A percentile compares a stretch with the other conserved stretches of the same genome.
Conservation (phyloP, 352 stramenopile species). For the Globisporangium iwayamae region DNA sequence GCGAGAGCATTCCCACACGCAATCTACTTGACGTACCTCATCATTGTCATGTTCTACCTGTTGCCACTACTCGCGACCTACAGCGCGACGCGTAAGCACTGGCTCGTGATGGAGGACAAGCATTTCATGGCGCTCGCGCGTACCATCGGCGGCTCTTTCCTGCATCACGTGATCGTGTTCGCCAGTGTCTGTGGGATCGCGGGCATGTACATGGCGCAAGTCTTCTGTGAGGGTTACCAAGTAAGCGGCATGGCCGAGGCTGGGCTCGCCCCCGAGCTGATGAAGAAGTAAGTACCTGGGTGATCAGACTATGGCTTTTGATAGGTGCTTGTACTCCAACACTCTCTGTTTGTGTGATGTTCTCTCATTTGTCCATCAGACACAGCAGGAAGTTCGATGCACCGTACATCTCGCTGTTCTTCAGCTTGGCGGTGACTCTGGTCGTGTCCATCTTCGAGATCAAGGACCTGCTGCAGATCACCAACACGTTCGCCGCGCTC, state of each 20-base stretch:
- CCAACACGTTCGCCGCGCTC: conserved; percentile 82
- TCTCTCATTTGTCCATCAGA: conserved; percentile 21
- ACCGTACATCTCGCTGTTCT: conserved; percentile 26
- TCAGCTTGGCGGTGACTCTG: conserved; percentile 26
- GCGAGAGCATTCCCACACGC: conserved; percentile 35
- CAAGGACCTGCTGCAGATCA: conserved; percentile 51
- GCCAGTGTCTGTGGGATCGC: conserved; percentile 71
- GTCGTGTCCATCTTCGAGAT: conserved; percentile 31
- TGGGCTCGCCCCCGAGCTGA: conserved; percentile 62
- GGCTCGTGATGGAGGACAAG: conserved; percentile 72
- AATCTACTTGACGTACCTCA: conserved; percentile 69
- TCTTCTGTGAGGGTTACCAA: conserved; percentile 83
- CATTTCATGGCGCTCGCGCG: conserved; percentile 68
- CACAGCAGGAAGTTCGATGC: conserved; percentile 20
- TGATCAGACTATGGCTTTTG: background rate
- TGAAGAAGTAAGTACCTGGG: conserved; percentile 24
- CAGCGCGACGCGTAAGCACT: conserved; percentile 33
- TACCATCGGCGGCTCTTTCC: conserved; percentile 62
- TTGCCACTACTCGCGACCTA: conserved; percentile 78
- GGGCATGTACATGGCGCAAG: conserved; percentile 84
- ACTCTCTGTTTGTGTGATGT: background rate
- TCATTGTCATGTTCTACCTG: conserved; percentile 65
- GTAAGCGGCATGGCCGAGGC: conserved; percentile 61
- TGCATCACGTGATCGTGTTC: conserved; percentile 78
- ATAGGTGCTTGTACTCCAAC: too few relatives aligned